A percentile compares a stretch with the other conserved stretches of the same genome.
These are phyloP conservation scores for Colletotrichum liriopes DNA, from an alignment of 2,329 filamentous ascomycete genomes.

Conservation along the genomic window DNA sequence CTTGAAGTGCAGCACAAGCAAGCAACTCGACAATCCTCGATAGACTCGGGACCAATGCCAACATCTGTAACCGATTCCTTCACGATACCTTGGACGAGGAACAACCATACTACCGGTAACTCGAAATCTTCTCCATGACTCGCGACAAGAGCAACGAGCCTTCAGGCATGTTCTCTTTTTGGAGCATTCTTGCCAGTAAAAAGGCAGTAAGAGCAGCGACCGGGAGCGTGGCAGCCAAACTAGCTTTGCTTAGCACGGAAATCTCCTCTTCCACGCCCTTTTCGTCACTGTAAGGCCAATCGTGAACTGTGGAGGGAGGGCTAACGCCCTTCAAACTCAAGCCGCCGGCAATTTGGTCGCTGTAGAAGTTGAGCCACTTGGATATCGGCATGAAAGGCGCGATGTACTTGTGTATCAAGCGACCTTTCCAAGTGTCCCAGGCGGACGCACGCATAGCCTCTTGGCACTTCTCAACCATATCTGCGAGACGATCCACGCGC, in stretches of 20 bases:
- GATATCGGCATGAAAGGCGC: conserved; percentile 16
- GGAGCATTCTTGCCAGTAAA: conserved; percentile 9
- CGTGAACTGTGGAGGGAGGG: conserved; percentile 7
- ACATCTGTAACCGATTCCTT: too few species aligned
- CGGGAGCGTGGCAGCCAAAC: conserved; percentile 6
- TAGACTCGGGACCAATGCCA: not conserved
- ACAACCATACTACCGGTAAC: not conserved
- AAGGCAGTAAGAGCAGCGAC: conserved; percentile 30
- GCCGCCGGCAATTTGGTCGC: conserved; percentile 19
- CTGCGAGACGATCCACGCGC: conserved; percentile 16
- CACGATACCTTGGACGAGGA: not conserved
- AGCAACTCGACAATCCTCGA: too few species aligned
- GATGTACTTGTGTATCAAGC: conserved; percentile 28
- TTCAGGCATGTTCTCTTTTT: not conserved
- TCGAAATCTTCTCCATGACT: conserved; percentile 15
- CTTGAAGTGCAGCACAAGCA: not conserved
- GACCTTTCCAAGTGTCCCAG: conserved; percentile 25
- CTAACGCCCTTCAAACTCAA: conserved; percentile 14
- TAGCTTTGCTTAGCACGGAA: not conserved
- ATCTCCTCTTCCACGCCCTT: conserved; percentile 15
- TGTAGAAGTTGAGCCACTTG: conserved; percentile 33
- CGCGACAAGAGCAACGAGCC: conserved; percentile 9
- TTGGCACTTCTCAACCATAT: conserved; percentile 35
- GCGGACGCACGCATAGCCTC: conserved; percentile 34
- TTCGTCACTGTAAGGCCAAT: conserved; percentile 36